Evolutionary conservation across 257 asterid species (phyloP), one percentile per base, ranked within the genome.

Genomic region (Echium plantagineum): DNA sequence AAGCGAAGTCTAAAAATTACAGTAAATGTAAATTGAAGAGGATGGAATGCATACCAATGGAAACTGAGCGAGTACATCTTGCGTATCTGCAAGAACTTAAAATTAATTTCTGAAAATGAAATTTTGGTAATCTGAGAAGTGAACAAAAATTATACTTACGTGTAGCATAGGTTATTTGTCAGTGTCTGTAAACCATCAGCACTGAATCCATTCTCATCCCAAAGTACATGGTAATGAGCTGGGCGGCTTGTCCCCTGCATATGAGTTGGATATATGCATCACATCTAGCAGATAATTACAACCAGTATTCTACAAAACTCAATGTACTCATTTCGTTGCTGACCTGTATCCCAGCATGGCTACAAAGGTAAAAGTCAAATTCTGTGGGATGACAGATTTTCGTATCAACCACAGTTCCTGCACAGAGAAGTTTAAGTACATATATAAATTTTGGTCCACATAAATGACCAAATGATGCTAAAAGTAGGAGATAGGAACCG

Each of bases 301-400:
- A n/a, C 12, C 13, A 42, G 49, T 1, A 12, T 42, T 13, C 0
- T 42, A 42, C 49, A 42, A 2, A 42, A 42, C 17, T 0, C 49
- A 12, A 42, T 35, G 46, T 35, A 35, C 46, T 7, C 15, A 42
- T 10, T 42, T 42, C 49, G 13, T 42, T 42, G 49, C 22, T 15
- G 38, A 91, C 96, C 94, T 88, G 90, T 57, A 91, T 86, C 55
- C 96, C 98, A 57, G 98, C 98, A 81, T 88, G 98, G 69, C 98
- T 91, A 72, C 98, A 91, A 15, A 91, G 94, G 66, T 91, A 91
- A 78, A 91, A 91, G 51, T 91, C 96, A 26, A 91, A 91, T 66
- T 91, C 98, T 0, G 98, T 88, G 0, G 98, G 98, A 58, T 91
- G 98, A 69, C 98, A 91, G 32, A 91, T 91, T 71, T 85, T 91